phyloP scores from a whole-genome alignment of 2,329 filamentous ascomycete genomes.

The Penicillium sp. region DNA sequence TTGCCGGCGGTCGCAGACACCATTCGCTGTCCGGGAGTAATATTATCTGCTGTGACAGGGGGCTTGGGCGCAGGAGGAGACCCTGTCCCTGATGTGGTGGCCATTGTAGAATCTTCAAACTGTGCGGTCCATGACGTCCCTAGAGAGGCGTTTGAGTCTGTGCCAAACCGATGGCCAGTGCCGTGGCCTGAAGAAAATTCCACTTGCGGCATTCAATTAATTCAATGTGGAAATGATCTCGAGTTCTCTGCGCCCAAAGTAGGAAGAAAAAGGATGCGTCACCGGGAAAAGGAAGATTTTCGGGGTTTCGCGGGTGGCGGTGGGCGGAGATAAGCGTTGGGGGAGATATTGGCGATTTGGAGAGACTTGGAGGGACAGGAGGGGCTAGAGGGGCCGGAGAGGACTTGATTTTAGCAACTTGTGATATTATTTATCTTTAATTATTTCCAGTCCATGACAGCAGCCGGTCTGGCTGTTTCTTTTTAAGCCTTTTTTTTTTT shows the following conservation, averaged over 20 bases:
- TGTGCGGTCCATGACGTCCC: conserved; percentile 31
- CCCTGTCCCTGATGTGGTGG: conserved; percentile 28
- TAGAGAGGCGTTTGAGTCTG: conserved; percentile 14
- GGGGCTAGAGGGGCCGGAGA: too few species aligned
- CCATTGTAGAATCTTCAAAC: conserved; percentile 36
- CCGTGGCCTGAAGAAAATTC: conserved; percentile 9
- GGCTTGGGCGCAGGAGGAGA: conserved; percentile 17
- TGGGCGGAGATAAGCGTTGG: conserved; percentile 24
- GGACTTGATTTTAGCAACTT: conserved; percentile 3
- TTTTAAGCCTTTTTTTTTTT: neutral
- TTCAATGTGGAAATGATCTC: neutral
- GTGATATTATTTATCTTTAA: neutral
- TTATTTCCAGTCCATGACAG: conserved; percentile 6
- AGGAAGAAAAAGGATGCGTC: conserved; percentile 13
- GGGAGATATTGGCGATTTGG: neutral
- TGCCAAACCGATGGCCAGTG: conserved; percentile 9
- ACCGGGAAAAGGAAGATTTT: conserved; percentile 23
- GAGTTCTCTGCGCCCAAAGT: neutral
- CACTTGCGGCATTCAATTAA: conserved; percentile 17
- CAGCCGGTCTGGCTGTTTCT: neutral
- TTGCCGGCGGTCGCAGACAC: conserved; percentile 88
- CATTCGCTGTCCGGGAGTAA: conserved; percentile 89
- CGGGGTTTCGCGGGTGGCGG: conserved; percentile 27
- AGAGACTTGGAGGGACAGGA: neutral
- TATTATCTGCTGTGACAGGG: conserved; percentile 45